Evolutionary conservation across 2,329 filamentous ascomycete genomes (phyloP).

Genomic region (Periglandula ipomoeae): DNA sequence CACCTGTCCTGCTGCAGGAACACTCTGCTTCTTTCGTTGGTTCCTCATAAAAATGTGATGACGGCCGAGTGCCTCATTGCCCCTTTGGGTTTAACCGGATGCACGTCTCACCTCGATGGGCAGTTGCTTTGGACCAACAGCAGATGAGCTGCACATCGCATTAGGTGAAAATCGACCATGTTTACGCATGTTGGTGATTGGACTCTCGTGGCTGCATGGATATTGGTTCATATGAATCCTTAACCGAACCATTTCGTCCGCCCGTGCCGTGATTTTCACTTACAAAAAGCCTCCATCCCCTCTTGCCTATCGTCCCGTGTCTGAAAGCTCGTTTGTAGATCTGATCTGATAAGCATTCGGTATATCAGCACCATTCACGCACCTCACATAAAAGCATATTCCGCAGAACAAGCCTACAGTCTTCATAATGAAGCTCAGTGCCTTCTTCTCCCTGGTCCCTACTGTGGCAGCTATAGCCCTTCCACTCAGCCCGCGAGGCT

Average conservation of each 20-base stretch:
- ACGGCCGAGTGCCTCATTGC: conserved; percentile 2
- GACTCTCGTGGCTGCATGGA: neutral
- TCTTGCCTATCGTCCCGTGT: no score
- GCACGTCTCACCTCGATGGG: conserved; percentile 1
- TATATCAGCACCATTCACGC: neutral
- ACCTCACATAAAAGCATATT: neutral
- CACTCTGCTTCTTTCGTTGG: neutral
- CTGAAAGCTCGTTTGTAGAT: neutral
- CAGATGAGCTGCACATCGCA: neutral
- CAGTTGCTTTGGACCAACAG: conserved; percentile 3
- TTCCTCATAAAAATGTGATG: neutral
- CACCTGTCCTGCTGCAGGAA: neutral
- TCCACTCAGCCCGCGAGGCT: conserved; percentile 6
- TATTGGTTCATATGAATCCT: neutral
- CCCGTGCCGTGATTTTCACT: neutral
- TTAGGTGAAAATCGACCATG: neutral
- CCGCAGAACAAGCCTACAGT: neutral
- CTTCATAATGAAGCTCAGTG: conserved; percentile 2
- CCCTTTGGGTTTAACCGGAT: conserved; percentile 1
- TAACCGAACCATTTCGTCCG: neutral
- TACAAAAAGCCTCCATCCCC: neutral
- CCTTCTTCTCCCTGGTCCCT: conserved; percentile 13
- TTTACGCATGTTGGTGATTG: neutral
- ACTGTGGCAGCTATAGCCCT: conserved; percentile 15
- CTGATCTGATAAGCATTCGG: neutral